Base-by-base conservation (phyloP, 139 green algal species). In the Pleodorina starrii region DNA sequence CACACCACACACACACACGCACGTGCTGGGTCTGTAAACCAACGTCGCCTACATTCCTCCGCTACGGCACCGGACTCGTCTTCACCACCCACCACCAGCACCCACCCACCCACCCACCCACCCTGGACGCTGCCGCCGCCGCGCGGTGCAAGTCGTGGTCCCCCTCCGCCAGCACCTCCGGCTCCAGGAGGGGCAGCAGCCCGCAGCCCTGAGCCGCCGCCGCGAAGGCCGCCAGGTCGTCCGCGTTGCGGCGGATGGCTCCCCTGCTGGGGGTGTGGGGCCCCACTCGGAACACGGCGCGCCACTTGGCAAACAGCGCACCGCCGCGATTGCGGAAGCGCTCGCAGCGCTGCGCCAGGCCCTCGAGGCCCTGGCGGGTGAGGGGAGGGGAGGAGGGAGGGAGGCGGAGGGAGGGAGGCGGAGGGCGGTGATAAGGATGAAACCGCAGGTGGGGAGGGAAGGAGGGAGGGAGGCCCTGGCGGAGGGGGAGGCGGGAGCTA, bases 121-220 rank as follows among this genome's bases (percentile, higher is more conserved):
- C 81, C 81, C 81, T n/a, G 6, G 42, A 59, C 2, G 81, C 12
- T 21, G 81, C 81, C 60, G n/a, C 63, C n/a, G n/a, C 43, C 5
- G 60, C 81, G 4, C 60, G 42, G 3, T 50, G 25, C 59, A 84
- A 0, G 87, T 60, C 54, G 32, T 99, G 97, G 46, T 88, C 88
- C 10, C 97, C 97, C 36, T 95, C 92, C 35, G 97, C 90, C 27
- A 95, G 96, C 43, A 99, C 90, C 91, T 99, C 97, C 29, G 97
- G 97, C 94, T 99, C 97, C 35, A 99, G 95, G 81, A 99, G 99
- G 17, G 97, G 97, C 75, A 99, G 96, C 60, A 99, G 91, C 7
- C 97, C 97, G 63, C 59, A 86, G 38, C 40, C 7, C 91, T 99
- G 97, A 35, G 90, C 91, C 60, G 98, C 97, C 48, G 95, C 91